phyloP scores from a whole-genome alignment of 148 eudicot genomes.

The Persicaria maculosa region DNA sequence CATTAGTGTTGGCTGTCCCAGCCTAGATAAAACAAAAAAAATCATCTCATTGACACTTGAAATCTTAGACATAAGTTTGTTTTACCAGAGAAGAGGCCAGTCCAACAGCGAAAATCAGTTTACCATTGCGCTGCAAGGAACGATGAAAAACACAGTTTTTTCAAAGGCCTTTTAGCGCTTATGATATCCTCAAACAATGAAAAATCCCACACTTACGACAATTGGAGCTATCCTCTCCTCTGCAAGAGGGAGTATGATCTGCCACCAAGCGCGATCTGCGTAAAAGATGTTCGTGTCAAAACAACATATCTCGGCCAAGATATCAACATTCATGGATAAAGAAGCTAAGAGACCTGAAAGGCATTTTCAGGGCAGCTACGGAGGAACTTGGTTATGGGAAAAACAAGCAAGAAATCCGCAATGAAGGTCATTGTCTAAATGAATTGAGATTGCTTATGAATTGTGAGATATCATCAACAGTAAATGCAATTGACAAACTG shows the following conservation, averaged over 20 bases:
- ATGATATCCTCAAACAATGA: background rate
- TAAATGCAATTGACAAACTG: background rate
- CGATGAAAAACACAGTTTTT: conserved; percentile 1
- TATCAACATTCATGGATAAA: conserved; percentile 3
- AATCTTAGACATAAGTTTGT: background rate
- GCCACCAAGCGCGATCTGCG: conserved; percentile 70
- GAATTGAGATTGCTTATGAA: background rate
- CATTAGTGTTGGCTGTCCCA: conserved; percentile 76
- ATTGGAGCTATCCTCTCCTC: conserved; percentile 70
- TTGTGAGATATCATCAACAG: background rate
- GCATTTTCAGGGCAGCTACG: conserved; percentile 85
- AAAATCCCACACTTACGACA: conserved; percentile 39
- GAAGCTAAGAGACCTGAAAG: conserved; percentile 57
- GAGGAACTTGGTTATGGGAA: conserved; percentile 67
- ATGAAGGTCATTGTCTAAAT: conserved; percentile 81
- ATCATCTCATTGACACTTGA: background rate
- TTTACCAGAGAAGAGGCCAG: conserved; percentile 81
- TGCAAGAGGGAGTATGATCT: conserved; percentile 69
- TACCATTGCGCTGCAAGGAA: conserved; percentile 69
- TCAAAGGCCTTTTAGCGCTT: background rate
- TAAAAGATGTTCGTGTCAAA: background rate
- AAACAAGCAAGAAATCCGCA: conserved; percentile 98
- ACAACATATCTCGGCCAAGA: background rate
- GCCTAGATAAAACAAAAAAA: conserved; percentile 32
- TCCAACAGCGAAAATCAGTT: conserved; percentile 87